Evolutionary conservation across 768 basidiomycete genomes (phyloP).

Genomic region (Calocybe cyanea): DNA sequence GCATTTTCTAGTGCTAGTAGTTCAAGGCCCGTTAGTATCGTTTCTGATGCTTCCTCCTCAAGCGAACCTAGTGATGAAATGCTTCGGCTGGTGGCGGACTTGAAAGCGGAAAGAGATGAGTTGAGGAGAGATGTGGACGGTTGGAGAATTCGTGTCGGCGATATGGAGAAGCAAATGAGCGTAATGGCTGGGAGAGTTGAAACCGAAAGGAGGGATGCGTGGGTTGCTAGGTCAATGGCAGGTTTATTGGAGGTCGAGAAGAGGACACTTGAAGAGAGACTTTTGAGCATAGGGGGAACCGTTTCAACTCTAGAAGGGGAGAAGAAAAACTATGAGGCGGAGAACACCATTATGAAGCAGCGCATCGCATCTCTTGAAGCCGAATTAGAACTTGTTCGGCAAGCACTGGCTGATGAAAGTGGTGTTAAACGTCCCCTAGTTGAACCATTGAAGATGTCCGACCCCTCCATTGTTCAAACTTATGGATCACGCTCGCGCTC

Average conservation of each 20-base stretch:
- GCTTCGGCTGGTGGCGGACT: conserved; percentile 67
- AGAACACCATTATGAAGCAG: conserved; percentile 33
- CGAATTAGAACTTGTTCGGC: conserved; percentile 38
- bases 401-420: conserved; percentile 26
- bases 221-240: conserved; percentile 75
- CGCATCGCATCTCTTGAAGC: conserved; percentile 42
- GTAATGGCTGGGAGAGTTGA: conserved; percentile 69
- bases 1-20: conserved; percentile 29
- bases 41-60: conserved; percentile 38
- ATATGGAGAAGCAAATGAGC: conserved; percentile 67
- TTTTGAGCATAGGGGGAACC: conserved; percentile 34
- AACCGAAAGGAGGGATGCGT: conserved; percentile 76
- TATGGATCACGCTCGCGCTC: conserved; percentile 24
- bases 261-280: conserved; percentile 44
- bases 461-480: conserved; percentile 44
- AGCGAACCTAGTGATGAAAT: conserved; percentile 70
- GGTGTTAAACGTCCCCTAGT: conserved; percentile 6
- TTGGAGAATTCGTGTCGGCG: conserved; percentile 74
- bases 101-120: conserved; percentile 87
- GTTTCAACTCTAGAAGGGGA: conserved; percentile 25
- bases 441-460: conserved; percentile 28
- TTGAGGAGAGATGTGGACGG: conserved; percentile 85
- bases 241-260: conserved; percentile 69
- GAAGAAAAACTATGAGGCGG: conserved; percentile 27
- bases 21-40: conserved; percentile 50